Percentiles rank a stretch among this genome's conserved stretches.
phyloP scores from a whole-genome alignment of 495 filamentous ascomycete genomes.

The Parachaetomium inaequale region DNA sequence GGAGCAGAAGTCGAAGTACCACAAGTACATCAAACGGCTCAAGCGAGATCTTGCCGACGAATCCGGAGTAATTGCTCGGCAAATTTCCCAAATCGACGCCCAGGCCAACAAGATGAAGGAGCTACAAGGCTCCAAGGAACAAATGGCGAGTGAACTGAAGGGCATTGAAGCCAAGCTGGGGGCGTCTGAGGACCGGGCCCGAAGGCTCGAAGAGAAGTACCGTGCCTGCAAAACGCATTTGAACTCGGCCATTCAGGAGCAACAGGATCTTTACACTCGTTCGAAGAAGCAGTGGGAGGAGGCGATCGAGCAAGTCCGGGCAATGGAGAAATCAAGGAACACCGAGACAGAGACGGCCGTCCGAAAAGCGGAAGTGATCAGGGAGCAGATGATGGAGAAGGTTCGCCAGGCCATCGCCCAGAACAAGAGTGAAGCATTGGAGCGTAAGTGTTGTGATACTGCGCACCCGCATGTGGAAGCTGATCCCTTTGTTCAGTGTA shows the following conservation, averaged over 20 bases:
- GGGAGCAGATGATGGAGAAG: slow-evolving; percentile 33
- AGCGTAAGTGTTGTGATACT: slow-evolving; percentile 25
- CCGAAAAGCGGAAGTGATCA: slow-evolving; percentile 30
- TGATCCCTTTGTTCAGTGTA: slow-evolving; percentile 28
- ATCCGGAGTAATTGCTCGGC: neutral
- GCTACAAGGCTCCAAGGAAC: slow-evolving; percentile 22
- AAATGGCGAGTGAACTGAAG: slow-evolving; percentile 23
- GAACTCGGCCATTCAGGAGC: slow-evolving; percentile 39
- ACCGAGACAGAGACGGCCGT: slow-evolving; percentile 26
- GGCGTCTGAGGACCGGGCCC: slow-evolving; percentile 17
- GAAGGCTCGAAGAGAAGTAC: slow-evolving; percentile 32
- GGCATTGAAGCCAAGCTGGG: slow-evolving; percentile 26
- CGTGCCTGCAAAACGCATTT: slow-evolving; percentile 29
- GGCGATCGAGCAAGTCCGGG: slow-evolving; percentile 25
- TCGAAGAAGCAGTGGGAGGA: slow-evolving; percentile 31
- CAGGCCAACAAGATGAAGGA: slow-evolving; percentile 27
- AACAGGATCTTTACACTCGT: slow-evolving; percentile 36
- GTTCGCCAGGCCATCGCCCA: slow-evolving; percentile 29
- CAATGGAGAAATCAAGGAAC: slow-evolving; percentile 20
- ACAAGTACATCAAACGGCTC: slow-evolving; percentile 24
- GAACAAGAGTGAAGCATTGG: slow-evolving; percentile 24
- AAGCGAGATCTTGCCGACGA: slow-evolving; percentile 12
- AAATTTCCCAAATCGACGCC: neutral
- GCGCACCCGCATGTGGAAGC: neutral
- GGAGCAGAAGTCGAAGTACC: slow-evolving; percentile 23